These are phyloP conservation scores for Scleromitrula shiraiana DNA, from an alignment of 2,329 filamentous ascomycete species.

Conservation along the genomic window DNA sequence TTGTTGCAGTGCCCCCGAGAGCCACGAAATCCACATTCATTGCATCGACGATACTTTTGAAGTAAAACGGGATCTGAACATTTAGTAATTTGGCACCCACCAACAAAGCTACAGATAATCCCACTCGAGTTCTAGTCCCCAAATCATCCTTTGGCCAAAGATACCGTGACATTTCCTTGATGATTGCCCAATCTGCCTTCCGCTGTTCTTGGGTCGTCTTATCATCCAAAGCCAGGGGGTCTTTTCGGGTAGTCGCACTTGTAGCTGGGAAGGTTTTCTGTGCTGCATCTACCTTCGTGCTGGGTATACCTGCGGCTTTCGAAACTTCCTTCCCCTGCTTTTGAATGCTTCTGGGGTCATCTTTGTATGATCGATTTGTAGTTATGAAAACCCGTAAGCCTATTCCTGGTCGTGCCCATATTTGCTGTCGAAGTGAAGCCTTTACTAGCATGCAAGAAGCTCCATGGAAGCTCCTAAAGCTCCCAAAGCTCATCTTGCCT, in stretches of 20 bases:
- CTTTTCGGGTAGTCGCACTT: constrained; percentile 30
- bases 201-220: constrained; percentile 78
- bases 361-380: constrained; percentile 18
- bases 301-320: constrained; percentile 16
- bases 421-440: constrained; percentile 15
- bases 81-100: constrained; percentile 91
- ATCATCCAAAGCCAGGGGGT: constrained; percentile 56
- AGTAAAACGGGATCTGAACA: constrained; percentile 97
- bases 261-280: constrained; percentile 16
- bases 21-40: constrained; percentile 95
- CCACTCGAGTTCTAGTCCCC: constrained; percentile 76
- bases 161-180: constrained; percentile 95
- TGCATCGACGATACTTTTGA: constrained; percentile 93
- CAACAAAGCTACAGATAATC: constrained; percentile 73
- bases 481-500: constrained; percentile 25
- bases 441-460: constrained; percentile 24
- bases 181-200: constrained; percentile 96
- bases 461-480: constrained; percentile 21
- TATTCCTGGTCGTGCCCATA: constrained; percentile 18
- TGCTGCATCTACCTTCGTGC: constrained; percentile 20
- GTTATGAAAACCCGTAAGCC: constrained; percentile 27
- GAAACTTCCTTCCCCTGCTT: constrained; percentile 18
- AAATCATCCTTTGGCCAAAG: constrained; percentile 89
- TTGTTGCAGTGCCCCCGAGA: constrained; percentile 79
- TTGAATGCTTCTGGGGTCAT: constrained; percentile 17